These are phyloP conservation scores for Ilyonectria mors-panacis DNA, from an alignment of 2,329 filamentous ascomycete species.

Conservation along the genomic window DNA sequence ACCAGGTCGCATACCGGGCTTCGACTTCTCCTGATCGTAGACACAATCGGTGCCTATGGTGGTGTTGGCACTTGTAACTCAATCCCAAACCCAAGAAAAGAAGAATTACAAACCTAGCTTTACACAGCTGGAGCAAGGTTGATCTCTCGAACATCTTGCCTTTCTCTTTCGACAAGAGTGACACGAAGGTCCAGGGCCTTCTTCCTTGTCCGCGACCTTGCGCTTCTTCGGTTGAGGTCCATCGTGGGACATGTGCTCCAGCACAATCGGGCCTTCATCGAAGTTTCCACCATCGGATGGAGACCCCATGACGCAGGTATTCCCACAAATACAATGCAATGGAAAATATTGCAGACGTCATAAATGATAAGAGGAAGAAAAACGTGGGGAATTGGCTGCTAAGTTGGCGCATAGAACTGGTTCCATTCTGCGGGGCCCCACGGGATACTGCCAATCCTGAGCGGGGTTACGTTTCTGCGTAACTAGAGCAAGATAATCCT, in stretches of 20 bases:
- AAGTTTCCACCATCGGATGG: background rate
- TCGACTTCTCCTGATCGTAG: conserved; percentile 52
- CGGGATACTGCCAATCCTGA: conserved; percentile 3
- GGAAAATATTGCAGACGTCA: background rate
- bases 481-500: background rate
- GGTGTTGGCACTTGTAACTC: conserved; percentile 39
- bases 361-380: background rate
- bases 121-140: conserved; percentile 55
- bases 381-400: background rate
- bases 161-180: conserved; percentile 62
- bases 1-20: conserved; percentile 53
- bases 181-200: conserved; percentile 43
- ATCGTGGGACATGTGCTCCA: background rate
- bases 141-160: conserved; percentile 58
- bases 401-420: background rate
- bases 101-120: conserved; percentile 33
- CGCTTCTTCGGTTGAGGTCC: conserved; percentile 19
- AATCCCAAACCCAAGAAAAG: conserved; percentile 50
- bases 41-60: conserved; percentile 49
- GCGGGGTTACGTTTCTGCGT: conserved; percentile 4
- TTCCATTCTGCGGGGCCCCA: conserved; percentile 12
- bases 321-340: background rate
- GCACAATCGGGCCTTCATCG: background rate
- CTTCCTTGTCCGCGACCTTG: conserved; percentile 6
- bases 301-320: background rate